Percentiles rank a stretch among this genome's conserved stretches.
phyloP scores from a whole-genome alignment of 2,329 filamentous ascomycete genomes.

The Phyllosticta citrichinensis region DNA sequence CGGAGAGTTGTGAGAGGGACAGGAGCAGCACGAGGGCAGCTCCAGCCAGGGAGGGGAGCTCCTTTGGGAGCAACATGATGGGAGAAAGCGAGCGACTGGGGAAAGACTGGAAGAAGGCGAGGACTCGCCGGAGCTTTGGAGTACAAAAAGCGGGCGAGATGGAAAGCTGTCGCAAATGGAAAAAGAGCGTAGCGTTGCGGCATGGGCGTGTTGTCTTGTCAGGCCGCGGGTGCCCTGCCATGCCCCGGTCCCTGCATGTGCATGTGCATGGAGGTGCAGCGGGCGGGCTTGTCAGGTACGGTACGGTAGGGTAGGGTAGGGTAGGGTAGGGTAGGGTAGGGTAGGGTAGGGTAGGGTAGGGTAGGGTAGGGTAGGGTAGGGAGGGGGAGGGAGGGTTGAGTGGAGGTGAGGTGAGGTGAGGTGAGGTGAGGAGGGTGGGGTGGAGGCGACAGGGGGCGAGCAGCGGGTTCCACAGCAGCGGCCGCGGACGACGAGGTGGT shows the following conservation, averaged over 20 bases:
- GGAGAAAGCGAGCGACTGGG: not conserved
- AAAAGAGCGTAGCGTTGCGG: conserved; percentile 2
- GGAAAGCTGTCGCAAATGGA: conserved; percentile 4
- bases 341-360: too few species aligned
- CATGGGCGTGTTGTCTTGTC: not conserved
- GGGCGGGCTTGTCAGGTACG: not conserved
- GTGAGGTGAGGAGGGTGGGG: not conserved
- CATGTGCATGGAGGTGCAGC: too few species aligned
- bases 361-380: too few species aligned
- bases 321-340: too few species aligned
- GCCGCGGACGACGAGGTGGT: not conserved
- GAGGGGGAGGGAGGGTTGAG: not conserved
- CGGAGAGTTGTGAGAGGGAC: not conserved
- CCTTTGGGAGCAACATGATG: not conserved
- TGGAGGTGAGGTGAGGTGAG: not conserved
- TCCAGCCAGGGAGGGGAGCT: conserved; percentile 1
- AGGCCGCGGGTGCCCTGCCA: not conserved
- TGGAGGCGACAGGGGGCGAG: not conserved
- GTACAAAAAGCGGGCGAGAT: conserved; percentile 4
- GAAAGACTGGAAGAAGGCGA: conserved; percentile 1
- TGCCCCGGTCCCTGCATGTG: not conserved
- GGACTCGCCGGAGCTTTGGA: conserved; percentile 6
- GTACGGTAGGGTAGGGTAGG: too few species aligned
- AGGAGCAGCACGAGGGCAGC: conserved; percentile 1
- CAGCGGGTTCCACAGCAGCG: not conserved